phyloP scores from a whole-genome alignment of 176 grass and related monocot species.

The Pharus latifolius region DNA sequence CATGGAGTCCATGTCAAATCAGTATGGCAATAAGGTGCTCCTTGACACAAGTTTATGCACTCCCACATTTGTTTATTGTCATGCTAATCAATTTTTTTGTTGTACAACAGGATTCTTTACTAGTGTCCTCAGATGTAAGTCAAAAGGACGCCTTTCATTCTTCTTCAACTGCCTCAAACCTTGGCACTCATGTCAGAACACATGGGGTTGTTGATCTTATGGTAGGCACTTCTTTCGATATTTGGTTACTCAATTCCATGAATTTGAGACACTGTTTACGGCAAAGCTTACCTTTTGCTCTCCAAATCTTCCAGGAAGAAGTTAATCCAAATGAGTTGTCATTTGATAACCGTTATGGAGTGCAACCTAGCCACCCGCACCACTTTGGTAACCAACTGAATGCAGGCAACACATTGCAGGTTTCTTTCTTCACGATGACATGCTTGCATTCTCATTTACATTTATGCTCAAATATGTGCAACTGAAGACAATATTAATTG shows the following conservation, averaged over 20 bases:
- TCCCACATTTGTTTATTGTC: not conserved
- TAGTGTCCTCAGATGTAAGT: slow-evolving; percentile 30
- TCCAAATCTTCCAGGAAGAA: slow-evolving; percentile 43
- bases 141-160: slow-evolving; percentile 50
- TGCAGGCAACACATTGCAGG: slow-evolving; percentile 41
- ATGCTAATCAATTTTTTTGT: slow-evolving; percentile 12
- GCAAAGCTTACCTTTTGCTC: slow-evolving; percentile 2
- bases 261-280: not conserved
- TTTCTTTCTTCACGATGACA: slow-evolving; percentile 14
- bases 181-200: slow-evolving; percentile 51
- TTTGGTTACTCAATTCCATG: not conserved
- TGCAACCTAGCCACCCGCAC: slow-evolving; percentile 37
- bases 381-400: slow-evolving; percentile 50
- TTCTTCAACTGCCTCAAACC: slow-evolving; percentile 52
- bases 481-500: not conserved
- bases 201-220: slow-evolving; percentile 60
- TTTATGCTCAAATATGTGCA: not conserved
- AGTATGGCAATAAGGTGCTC: slow-evolving; percentile 24
- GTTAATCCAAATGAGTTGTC: slow-evolving; percentile 64
- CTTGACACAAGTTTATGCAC: not conserved
- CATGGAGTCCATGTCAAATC: slow-evolving; percentile 35
- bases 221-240: slow-evolving; percentile 21
- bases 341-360: slow-evolving; percentile 53
- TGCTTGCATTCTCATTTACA: not conserved
- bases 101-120: slow-evolving; percentile 30